A percentile compares a stretch with the other conserved stretches of the same genome.
Evolutionary conservation across 2,329 filamentous ascomycete species (phyloP).

Genomic region (Curvularia eragrostidis): DNA sequence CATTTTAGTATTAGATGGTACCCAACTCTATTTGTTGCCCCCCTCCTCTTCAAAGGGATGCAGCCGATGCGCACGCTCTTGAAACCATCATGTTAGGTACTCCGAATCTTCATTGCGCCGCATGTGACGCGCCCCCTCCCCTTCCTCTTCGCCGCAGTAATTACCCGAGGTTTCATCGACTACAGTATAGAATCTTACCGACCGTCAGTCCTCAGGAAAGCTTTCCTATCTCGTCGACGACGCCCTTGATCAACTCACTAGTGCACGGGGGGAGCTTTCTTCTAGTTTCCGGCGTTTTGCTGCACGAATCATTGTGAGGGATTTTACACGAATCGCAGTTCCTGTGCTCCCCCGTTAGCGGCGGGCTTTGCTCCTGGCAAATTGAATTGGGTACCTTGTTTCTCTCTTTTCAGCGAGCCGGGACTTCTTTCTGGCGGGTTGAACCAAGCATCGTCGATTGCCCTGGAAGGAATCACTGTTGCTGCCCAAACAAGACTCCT

Average conservation of each 20-base stretch:
- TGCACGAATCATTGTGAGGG: conserved; percentile 26
- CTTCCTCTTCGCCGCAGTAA: conserved; percentile 3
- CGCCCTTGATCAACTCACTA: conserved; percentile 26
- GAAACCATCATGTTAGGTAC: not conserved
- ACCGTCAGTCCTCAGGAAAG: conserved; percentile 9
- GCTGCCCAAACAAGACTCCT: conserved; percentile 19
- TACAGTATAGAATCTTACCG: conserved; percentile 6
- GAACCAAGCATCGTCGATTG: conserved; percentile 19
- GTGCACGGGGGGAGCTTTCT: conserved; percentile 41
- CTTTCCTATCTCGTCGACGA: conserved; percentile 23
- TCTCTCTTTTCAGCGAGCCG: conserved; percentile 23
- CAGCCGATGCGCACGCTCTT: not conserved
- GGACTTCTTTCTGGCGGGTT: conserved; percentile 20
- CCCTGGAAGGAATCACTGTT: conserved; percentile 12
- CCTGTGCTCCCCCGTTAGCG: conserved; percentile 19
- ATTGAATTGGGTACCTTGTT: conserved; percentile 10
- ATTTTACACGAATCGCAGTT: conserved; percentile 23
- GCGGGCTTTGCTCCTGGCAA: conserved; percentile 14
- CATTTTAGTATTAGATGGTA: too few species aligned
- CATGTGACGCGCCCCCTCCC: conserved; percentile 20
- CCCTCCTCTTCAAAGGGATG: not conserved
- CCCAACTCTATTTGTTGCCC: not conserved
- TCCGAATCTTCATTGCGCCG: not conserved
- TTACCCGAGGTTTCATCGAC: conserved; percentile 12
- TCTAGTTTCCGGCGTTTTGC: conserved; percentile 30